Evolutionary conservation across 495 filamentous ascomycete genomes (phyloP), one percentile per base, ranked within the genome.

Genomic region (Penicillium chermesinum): DNA sequence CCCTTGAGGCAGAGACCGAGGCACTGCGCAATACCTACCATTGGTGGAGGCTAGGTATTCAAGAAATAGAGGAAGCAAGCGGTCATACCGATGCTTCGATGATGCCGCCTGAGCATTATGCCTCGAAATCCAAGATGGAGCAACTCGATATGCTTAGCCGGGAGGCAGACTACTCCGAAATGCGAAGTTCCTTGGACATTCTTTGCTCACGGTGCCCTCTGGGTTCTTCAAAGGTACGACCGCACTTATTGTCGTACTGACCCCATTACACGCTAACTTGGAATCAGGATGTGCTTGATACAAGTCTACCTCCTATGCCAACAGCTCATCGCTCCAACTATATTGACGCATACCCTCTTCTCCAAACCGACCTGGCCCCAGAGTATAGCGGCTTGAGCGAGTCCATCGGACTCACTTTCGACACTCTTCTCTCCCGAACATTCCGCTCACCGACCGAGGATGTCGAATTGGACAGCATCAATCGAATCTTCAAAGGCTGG

Each of bases 241-340:
- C 30, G n/a, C n/a, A n/a, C n/a, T 18, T 3, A 30, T 6, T 2
- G 10, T 7, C 8, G 3, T 18, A 3, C 3, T 7, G 3, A 15
- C 10, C 15, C 15, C 17, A 35, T 34, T 14, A 21, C 3, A 51
- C 22, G 36, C 53, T 75, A 57, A 73, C 64, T 1, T 15, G 33
- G 6, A 17, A 37, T 5, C 38, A 75, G 71, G 74, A 78, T 44
- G 34, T 55, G 7, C 54, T 87, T 20, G 88, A 95, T 55, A 64
- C 78, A 8, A 82, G 80, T 33, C 62, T 77, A 15, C 84, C 86
- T 4, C 66, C 72, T 10, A 65, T 84, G 7, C 65, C 78, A 0
- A 71, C 79, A 8, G 86, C 82, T 54, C 66, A 74, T 7, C 77
- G 72, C 33, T 69, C 77, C 4, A 86, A 89, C 62, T 88, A 79